Percentiles rank a stretch among this genome's conserved stretches.
Evolutionary conservation across 768 basidiomycete genomes (phyloP).

Genomic region (Termitomyces sp.): DNA sequence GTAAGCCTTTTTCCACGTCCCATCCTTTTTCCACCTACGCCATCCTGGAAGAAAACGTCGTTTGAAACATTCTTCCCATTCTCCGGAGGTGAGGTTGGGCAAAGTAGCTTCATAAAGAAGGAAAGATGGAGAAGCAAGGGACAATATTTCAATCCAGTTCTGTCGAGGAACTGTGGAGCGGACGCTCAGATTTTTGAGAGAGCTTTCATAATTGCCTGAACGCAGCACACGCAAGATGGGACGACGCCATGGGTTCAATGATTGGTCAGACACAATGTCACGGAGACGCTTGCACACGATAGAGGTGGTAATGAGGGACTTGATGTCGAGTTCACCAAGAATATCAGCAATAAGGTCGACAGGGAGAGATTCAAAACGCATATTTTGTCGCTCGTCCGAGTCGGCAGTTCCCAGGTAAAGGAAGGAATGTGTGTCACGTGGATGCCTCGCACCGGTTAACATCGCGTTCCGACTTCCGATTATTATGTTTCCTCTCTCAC

Average conservation of each 20-base stretch:
- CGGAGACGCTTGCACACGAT: conserved; percentile 57
- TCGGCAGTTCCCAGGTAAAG: neutral
- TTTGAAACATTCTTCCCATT: conserved; percentile 76
- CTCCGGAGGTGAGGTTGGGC: conserved; percentile 56
- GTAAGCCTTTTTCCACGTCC: conserved; percentile 60
- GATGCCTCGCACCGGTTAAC: neutral
- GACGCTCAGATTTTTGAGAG: conserved; percentile 56
- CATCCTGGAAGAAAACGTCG: conserved; percentile 76
- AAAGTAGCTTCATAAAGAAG: conserved; percentile 64
- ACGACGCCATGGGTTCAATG: conserved; percentile 71
- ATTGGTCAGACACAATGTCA: conserved; percentile 53
- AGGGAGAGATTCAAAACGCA: conserved; percentile 52
- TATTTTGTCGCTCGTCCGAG: conserved; percentile 4
- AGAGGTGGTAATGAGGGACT: conserved; percentile 52
- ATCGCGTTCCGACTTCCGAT: conserved; percentile 4
- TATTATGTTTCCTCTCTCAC: neutral
- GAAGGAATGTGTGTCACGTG: neutral
- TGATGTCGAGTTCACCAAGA: conserved; percentile 61
- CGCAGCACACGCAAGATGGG: conserved; percentile 61
- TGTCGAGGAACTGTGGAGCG: conserved; percentile 62
- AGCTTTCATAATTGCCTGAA: conserved; percentile 39
- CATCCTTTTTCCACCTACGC: conserved; percentile 62
- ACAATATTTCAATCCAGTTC: conserved; percentile 76
- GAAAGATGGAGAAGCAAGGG: conserved; percentile 55
- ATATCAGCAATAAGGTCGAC: conserved; percentile 75